phyloP scores from a whole-genome alignment of 768 basidiomycete species.

The Chiua virens region DNA sequence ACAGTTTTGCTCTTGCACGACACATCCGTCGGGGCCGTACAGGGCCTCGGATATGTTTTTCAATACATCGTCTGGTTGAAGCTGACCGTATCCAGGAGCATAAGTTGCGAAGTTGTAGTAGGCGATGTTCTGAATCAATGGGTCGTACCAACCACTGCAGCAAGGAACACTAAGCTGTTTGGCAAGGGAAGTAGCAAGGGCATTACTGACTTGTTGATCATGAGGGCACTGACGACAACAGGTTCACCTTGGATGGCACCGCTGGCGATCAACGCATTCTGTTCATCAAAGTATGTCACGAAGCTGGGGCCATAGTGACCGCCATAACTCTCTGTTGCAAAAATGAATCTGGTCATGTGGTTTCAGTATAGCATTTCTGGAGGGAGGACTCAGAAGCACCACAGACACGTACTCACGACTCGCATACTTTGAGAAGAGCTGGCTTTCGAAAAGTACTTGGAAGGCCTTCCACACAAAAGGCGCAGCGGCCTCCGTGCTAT shows the following conservation, averaged over 20 bases:
- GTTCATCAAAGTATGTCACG: constrained; percentile 62
- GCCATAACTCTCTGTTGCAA: constrained; percentile 68
- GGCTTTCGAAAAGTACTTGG: constrained; percentile 61
- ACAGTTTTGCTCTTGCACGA: constrained; percentile 55
- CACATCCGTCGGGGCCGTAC: constrained; percentile 50
- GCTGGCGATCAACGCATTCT: constrained; percentile 51
- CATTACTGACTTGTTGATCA: constrained; percentile 57
- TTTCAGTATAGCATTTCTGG: not conserved
- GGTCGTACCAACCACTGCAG: constrained; percentile 63
- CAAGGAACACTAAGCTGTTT: not conserved
- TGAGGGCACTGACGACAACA: constrained; percentile 55
- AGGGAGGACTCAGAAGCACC: not conserved
- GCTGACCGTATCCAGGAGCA: constrained; percentile 67
- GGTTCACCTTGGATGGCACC: constrained; percentile 48
- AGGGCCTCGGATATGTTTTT: constrained; percentile 47
- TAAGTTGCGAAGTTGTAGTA: constrained; percentile 59
- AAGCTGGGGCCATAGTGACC: constrained; percentile 68
- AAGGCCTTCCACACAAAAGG: constrained; percentile 61
- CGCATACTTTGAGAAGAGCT: constrained; percentile 49
- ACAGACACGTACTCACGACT: constrained; percentile 48
- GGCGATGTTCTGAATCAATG: constrained; percentile 60
- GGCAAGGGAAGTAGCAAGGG: not conserved
- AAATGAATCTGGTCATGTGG: constrained; percentile 46
- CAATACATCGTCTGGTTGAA: constrained; percentile 49
- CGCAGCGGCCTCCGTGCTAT: constrained; percentile 50